A percentile compares a stretch with the other conserved stretches of the same genome.
phyloP scores from a whole-genome alignment of 495 filamentous ascomycete species.

The Xylaria curta region DNA sequence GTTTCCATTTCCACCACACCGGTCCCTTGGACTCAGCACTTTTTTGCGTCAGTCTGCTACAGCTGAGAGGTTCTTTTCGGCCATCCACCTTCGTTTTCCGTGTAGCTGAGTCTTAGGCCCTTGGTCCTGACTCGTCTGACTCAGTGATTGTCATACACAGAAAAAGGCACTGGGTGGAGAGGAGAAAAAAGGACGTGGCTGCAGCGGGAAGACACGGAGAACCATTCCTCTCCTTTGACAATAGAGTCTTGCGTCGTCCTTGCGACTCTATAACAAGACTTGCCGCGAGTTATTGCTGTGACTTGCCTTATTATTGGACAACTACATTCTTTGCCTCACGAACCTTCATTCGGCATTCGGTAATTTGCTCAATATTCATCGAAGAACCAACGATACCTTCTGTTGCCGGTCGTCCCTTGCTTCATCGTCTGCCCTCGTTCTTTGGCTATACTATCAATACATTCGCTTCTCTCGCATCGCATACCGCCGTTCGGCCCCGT shows the following conservation, averaged over 20 bases:
- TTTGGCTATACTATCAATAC: neutral
- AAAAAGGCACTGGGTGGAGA: slow-evolving; percentile 4
- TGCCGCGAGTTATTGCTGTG: neutral
- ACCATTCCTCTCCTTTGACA: slow-evolving; percentile 11
- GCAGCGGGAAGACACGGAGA: neutral
- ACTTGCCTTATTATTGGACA: neutral
- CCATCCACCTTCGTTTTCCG: slow-evolving; percentile 4
- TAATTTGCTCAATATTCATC: slow-evolving; percentile 10
- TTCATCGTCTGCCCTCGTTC: slow-evolving; percentile 2
- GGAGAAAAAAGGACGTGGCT: neutral
- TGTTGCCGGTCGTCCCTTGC: slow-evolving; percentile 2
- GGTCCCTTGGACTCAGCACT: neutral
- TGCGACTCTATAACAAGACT: neutral
- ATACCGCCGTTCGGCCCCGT: neutral
- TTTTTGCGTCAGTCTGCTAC: neutral
- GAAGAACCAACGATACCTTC: slow-evolving; percentile 4
- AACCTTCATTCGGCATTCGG: slow-evolving; percentile 25
- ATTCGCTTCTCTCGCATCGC: slow-evolving; percentile 4
- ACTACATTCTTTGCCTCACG: slow-evolving; percentile 33
- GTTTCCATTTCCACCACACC: slow-evolving; percentile 3
- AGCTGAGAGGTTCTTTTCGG: slow-evolving; percentile 20
- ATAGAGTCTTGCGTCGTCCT: slow-evolving; percentile 13
- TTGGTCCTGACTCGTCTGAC: slow-evolving; percentile 14
- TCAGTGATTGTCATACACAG: neutral
- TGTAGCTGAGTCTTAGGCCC: slow-evolving; percentile 5